These are phyloP conservation scores for Trypanosoma vivax DNA, from an alignment of 208 protist species.

Conservation along the genomic window DNA sequence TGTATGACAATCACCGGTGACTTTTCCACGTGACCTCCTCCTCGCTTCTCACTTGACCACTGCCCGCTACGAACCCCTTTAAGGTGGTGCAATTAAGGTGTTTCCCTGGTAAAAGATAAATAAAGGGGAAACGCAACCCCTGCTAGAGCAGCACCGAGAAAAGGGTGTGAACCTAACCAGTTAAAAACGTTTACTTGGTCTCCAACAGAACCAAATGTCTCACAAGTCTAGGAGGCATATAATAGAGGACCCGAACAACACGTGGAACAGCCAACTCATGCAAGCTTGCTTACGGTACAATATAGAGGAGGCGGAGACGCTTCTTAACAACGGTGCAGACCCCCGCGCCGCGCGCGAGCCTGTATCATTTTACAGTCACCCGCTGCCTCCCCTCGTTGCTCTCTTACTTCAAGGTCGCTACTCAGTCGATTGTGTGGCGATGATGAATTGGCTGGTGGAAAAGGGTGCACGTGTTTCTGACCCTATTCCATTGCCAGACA, in stretches of 20 bases:
- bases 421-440: constrained; percentile 24
- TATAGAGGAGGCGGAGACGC: constrained; percentile 18
- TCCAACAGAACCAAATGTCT: constrained; percentile 20
- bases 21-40: too few species aligned
- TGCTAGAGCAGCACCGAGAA: too few species aligned
- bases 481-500: constrained; percentile 24
- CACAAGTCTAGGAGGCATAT: constrained; percentile 26
- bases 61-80: too few species aligned
- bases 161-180: too few species aligned
- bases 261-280: constrained; percentile 79
- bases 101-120: too few species aligned
- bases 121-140: too few species aligned
- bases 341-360: constrained; percentile 44
- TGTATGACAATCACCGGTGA: too few species aligned
- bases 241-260: constrained; percentile 74
- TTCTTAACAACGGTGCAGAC: constrained; percentile 58
- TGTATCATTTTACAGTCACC: constrained; percentile 33
- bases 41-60: too few species aligned
- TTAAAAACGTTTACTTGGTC: too few species aligned
- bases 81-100: too few species aligned
- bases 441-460: constrained; percentile 45
- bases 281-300: constrained; percentile 48
- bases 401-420: constrained; percentile 41
- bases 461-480: constrained; percentile 52
- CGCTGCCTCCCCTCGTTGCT: constrained; percentile 27